Percentiles rank a stretch among this genome's conserved stretches.
Evolutionary conservation across 306 rosid species (phyloP).

Genomic region (Castanea crenata): DNA sequence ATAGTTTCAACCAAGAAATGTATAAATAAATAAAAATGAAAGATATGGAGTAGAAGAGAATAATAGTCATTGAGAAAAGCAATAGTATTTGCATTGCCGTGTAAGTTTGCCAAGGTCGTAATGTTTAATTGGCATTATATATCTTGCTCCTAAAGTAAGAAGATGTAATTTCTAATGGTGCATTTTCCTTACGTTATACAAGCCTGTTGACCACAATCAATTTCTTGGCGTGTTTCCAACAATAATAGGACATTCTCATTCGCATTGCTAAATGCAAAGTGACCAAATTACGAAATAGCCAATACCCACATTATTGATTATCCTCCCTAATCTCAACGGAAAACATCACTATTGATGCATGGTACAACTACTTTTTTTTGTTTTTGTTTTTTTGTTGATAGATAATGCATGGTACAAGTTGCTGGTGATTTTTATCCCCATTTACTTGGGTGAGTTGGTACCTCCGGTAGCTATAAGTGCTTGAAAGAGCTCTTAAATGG

Average conservation of each 20-base stretch:
- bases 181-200: not conserved
- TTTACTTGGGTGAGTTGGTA: too few relatives aligned
- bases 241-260: not conserved
- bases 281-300: not conserved
- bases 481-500: too few relatives aligned
- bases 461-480: too few relatives aligned
- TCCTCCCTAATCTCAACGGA: not conserved
- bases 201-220: not conserved
- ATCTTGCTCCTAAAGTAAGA: not conserved
- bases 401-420: too few relatives aligned
- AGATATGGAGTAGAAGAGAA: too few relatives aligned
- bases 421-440: too few relatives aligned
- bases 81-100: slow-evolving; percentile 16
- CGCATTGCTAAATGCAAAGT: not conserved
- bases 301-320: not conserved
- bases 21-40: not conserved
- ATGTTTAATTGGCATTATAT: not conserved
- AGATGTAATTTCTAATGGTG: not conserved
- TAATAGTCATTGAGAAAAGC: too few relatives aligned
- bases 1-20: not conserved
- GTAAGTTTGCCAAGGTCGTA: slow-evolving; percentile 19
- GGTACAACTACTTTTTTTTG: too few relatives aligned
- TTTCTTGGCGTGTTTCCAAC: slow-evolving; percentile 31
- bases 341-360: too few relatives aligned
- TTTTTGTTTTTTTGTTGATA: too few relatives aligned